Percentiles rank a stretch among this genome's conserved stretches.
Conservation (phyloP, 2,329 filamentous ascomycete species). For the Microcera coccophila region DNA sequence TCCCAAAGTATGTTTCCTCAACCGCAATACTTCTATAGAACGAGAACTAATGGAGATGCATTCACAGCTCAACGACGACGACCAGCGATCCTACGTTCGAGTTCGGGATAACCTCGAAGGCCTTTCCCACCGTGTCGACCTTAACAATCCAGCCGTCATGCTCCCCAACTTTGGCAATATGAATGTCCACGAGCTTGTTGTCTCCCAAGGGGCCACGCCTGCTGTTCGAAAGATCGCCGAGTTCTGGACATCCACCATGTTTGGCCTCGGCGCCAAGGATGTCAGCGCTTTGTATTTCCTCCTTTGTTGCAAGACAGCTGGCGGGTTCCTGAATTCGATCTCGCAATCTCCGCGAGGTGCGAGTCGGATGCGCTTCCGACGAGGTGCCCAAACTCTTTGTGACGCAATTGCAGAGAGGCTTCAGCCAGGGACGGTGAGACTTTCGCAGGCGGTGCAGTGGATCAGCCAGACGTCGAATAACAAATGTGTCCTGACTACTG, state of each 20-base stretch:
- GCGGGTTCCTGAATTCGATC: slow-evolving; percentile 15
- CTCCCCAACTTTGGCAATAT: slow-evolving; percentile 17
- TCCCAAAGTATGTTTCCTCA: slow-evolving; percentile 5
- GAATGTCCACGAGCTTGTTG: slow-evolving; percentile 18
- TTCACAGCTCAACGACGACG: slow-evolving; percentile 10
- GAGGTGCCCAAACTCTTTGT: slow-evolving; percentile 6
- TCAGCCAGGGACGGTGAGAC: slow-evolving; percentile 7
- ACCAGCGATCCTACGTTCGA: slow-evolving; percentile 13
- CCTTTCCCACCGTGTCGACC: slow-evolving; percentile 17
- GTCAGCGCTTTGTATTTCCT: slow-evolving; percentile 21
- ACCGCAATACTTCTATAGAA: not conserved
- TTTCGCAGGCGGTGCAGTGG: slow-evolving; percentile 13
- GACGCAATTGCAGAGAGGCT: slow-evolving; percentile 13
- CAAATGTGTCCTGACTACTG: slow-evolving; percentile 13
- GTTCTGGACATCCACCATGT: slow-evolving; percentile 23
- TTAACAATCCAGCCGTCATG: slow-evolving; percentile 13
- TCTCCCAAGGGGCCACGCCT: slow-evolving; percentile 17
- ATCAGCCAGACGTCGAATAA: slow-evolving; percentile 15
- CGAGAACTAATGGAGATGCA: not conserved
- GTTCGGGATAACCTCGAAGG: slow-evolving; percentile 17
- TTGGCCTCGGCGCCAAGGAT: slow-evolving; percentile 18
- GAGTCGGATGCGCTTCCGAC: slow-evolving; percentile 7
- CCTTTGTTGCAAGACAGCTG: slow-evolving; percentile 20
- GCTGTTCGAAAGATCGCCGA: slow-evolving; percentile 13
- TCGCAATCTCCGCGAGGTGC: slow-evolving; percentile 3